phyloP scores from a whole-genome alignment of 176 grass and related monocot genomes.

The Hyparrhenia diplandra region DNA sequence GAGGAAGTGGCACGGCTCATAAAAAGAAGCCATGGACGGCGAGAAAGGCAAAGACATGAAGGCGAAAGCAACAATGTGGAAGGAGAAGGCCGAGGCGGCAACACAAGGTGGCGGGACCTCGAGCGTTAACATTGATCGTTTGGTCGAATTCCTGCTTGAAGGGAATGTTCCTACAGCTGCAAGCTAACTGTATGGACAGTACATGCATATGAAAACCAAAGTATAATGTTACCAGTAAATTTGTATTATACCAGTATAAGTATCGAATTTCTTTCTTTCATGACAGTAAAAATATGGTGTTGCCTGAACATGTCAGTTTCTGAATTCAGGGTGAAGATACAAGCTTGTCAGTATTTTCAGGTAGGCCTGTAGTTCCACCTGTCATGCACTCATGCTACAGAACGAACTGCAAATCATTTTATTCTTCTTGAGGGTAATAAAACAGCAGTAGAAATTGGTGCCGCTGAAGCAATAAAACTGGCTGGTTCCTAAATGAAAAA shows the following conservation, averaged over 20 bases:
- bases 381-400: background rate
- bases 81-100: constrained; percentile 39
- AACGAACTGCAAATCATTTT: background rate
- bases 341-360: background rate
- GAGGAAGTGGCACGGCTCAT: constrained; percentile 51
- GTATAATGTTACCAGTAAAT: background rate
- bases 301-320: background rate
- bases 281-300: background rate
- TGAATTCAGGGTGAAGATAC: background rate
- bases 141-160: constrained; percentile 33
- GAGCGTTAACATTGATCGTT: background rate
- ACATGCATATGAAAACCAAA: background rate
- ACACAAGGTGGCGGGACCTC: constrained; percentile 30
- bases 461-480: background rate
- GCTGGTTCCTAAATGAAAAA: background rate
- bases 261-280: background rate
- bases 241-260: background rate
- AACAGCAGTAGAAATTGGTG: no score
- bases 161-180: background rate
- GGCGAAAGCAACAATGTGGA: constrained; percentile 38
- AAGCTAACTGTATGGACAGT: background rate
- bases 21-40: constrained; percentile 42
- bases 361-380: background rate
- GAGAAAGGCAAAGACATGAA: constrained; percentile 55
- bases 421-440: background rate